A percentile compares a stretch with the other conserved stretches of the same genome.
Conservation (phyloP, 1,284 basidiomycete genomes). For the Puccinia brachypodii region DNA sequence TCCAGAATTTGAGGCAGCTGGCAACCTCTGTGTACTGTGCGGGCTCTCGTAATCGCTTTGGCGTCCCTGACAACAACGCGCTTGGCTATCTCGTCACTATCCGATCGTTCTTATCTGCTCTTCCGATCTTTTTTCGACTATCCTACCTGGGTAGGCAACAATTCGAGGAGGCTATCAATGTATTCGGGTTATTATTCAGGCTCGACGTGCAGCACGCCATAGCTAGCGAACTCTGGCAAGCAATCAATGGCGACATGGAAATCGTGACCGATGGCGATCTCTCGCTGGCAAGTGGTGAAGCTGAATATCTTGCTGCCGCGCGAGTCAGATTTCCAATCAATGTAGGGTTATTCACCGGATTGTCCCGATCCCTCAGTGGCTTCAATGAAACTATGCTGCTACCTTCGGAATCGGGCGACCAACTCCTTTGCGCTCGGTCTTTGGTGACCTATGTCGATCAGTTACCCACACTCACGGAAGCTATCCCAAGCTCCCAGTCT, state of each 20-base stretch:
- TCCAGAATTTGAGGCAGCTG: slow-evolving; percentile 30
- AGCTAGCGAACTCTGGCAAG: slow-evolving; percentile 40
- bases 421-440: slow-evolving; percentile 28
- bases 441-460: slow-evolving; percentile 33
- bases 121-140: slow-evolving; percentile 39
- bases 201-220: slow-evolving; percentile 37
- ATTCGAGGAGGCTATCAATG: slow-evolving; percentile 39
- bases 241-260: slow-evolving; percentile 18
- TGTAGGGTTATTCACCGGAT: slow-evolving; percentile 38
- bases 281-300: slow-evolving; percentile 25
- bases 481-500: slow-evolving; percentile 33
- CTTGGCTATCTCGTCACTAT: slow-evolving; percentile 44
- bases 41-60: slow-evolving; percentile 18
- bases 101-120: slow-evolving; percentile 34
- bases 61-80: slow-evolving; percentile 38
- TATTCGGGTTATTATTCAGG: slow-evolving; percentile 39
- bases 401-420: neutral
- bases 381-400: slow-evolving; percentile 30
- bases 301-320: slow-evolving; percentile 28
- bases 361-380: slow-evolving; percentile 37
- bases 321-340: slow-evolving; percentile 37
- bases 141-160: slow-evolving; percentile 31
- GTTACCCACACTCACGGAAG: slow-evolving; percentile 41
- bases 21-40: slow-evolving; percentile 30
- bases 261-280: slow-evolving; percentile 24